phyloP scores from a whole-genome alignment of 257 asterid genomes.

The Petunia secreta region DNA sequence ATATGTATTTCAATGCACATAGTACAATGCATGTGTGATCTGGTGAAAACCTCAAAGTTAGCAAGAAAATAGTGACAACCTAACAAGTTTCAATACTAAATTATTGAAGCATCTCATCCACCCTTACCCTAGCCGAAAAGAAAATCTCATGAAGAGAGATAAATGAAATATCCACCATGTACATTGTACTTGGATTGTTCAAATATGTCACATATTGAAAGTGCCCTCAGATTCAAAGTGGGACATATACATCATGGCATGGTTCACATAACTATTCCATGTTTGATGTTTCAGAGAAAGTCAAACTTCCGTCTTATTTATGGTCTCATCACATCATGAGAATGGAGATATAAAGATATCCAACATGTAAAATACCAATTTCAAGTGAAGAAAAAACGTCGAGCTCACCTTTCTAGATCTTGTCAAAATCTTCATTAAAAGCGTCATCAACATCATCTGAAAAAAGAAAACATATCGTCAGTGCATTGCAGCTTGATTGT shows the following conservation, averaged over 20 bases:
- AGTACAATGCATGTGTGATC: not conserved
- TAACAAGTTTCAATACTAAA: conserved; percentile 4
- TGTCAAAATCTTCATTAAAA: conserved; percentile 84
- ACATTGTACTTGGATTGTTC: not conserved
- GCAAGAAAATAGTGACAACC: not conserved
- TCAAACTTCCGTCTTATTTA: not conserved
- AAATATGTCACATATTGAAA: not conserved
- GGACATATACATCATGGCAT: not conserved
- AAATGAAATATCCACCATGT: not conserved
- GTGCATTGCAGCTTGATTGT: not conserved
- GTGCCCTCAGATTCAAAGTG: not conserved
- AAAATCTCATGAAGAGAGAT: not conserved
- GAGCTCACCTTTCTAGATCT: conserved; percentile 57
- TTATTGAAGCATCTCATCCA: not conserved
- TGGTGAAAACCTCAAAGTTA: not conserved
- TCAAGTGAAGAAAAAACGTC: not conserved
- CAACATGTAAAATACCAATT: not conserved
- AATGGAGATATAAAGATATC: not conserved
- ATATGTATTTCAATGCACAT: not conserved
- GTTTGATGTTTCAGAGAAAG: not conserved
- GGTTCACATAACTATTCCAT: conserved; percentile 5
- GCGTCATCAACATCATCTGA: conserved; percentile 71
- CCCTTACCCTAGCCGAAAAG: not conserved
- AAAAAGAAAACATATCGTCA: conserved; percentile 30
- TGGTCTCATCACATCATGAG: not conserved